phyloP scores from a whole-genome alignment of 2,329 filamentous ascomycete species.

The Talaromyces sp. region DNA sequence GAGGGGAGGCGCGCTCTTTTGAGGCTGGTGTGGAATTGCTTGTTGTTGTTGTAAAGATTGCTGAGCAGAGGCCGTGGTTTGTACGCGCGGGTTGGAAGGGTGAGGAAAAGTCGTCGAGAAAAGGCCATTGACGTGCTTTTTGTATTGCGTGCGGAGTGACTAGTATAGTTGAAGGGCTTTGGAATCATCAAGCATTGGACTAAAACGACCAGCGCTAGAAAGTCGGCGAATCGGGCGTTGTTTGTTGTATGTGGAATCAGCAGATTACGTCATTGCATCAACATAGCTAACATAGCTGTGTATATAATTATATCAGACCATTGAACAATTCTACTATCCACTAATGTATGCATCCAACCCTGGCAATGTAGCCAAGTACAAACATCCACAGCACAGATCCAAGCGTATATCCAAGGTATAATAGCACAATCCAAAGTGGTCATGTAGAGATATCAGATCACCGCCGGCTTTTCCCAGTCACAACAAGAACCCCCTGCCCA shows the following conservation, averaged over 20 bases:
- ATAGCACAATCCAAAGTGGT: background rate
- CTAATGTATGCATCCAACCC: background rate
- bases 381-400: background rate
- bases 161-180: background rate
- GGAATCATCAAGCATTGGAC: background rate
- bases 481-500: constrained; percentile 63
- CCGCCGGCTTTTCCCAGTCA: constrained; percentile 51
- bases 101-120: background rate
- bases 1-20: constrained; percentile 1
- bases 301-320: too few species aligned
- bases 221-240: background rate
- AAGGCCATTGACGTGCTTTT: background rate
- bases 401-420: background rate
- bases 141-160: background rate
- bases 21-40: constrained; percentile 3
- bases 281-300: background rate
- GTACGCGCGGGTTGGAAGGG: background rate
- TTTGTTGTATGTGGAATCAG: background rate
- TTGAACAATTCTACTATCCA: background rate
- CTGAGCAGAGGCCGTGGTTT: background rate
- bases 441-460: background rate
- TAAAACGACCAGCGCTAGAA: background rate
- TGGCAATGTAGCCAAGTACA: background rate
- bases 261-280: background rate
- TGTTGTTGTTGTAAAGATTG: background rate